Evolutionary conservation across 495 filamentous ascomycete species (phyloP), one percentile per base, ranked within the genome.

Genomic region (Penicillium goetzii): DNA sequence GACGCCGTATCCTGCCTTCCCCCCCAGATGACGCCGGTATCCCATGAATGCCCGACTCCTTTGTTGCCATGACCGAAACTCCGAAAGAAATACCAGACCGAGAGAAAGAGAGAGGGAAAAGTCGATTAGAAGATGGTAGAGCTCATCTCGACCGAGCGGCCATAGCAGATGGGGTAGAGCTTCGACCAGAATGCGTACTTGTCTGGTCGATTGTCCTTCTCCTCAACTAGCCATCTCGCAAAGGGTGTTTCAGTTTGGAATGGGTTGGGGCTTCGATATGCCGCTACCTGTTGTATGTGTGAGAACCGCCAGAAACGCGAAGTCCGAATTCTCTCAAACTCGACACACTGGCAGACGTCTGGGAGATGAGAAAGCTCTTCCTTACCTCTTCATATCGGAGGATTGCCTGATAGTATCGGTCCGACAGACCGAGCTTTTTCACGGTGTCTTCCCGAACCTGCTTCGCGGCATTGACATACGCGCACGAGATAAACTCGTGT

Each of bases 101-200:
- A 23, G 11, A 23, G 19, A 12, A 25, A 14, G 43, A 12, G 43
- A 55, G n/a, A 14, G 0, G 17, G 1, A 17, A 2, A 36, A 4
- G 8, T 19, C 17, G 32, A n/a, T 33, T 30, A 55, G 17, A 55
- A 36, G 30, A 71, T 45, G 38, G 60, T 53, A 34, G 74, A 63
- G 32, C 72, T 76, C 67, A 76, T 58, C 19, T 75, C 61, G 17
- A 79, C 69, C 23, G 65, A 71, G 52, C 72, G 70, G 17, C 66
- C 68, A 59, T 78, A 76, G 68, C 76, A 80, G 56, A 79, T 43
- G 11, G 74, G 75, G 62, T 75, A 80, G 49, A 80, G 58, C 60
- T 61, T 67, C 3, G 65, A 69, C 78, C 78, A 79, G 56, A 79
- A 79, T 3, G 23, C 58, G 59, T 69, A 79, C 62, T 74, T 47